Evolutionary conservation across 1,284 basidiomycete genomes (phyloP).

Genomic region (Calocybe gambosa): DNA sequence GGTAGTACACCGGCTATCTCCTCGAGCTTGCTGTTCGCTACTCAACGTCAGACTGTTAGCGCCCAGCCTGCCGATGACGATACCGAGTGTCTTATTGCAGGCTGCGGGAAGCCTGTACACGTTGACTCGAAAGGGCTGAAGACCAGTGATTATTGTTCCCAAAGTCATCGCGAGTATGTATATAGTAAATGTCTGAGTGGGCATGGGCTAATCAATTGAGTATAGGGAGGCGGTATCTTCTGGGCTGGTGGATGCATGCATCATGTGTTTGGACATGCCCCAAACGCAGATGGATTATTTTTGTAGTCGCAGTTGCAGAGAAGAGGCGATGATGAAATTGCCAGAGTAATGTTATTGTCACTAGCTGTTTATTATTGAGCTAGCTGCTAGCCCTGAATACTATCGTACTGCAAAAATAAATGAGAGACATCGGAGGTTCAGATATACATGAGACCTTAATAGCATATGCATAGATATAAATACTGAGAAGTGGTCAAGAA

Average conservation of each 20-base stretch:
- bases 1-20: conserved; percentile 7
- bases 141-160: conserved; percentile 45
- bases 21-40: conserved; percentile 6
- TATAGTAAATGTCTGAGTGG: neutral
- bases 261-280: conserved; percentile 47
- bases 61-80: neutral
- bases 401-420: neutral
- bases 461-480: neutral
- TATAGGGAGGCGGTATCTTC: conserved; percentile 41
- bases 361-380: neutral
- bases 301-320: conserved; percentile 41
- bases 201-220: neutral
- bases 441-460: neutral
- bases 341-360: conserved; percentile 2
- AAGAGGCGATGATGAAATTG: conserved; percentile 24
- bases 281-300: conserved; percentile 48
- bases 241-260: conserved; percentile 41
- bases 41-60: conserved; percentile 5
- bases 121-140: conserved; percentile 37
- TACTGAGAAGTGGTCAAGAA: neutral
- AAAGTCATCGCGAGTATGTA: conserved; percentile 46
- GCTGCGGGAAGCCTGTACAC: conserved; percentile 44
- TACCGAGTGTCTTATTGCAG: conserved; percentile 41
- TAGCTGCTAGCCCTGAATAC: neutral
- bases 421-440: neutral